Percentiles rank a stretch among this genome's conserved stretches.
These are phyloP conservation scores for Mercurialis annua DNA, from an alignment of 345 rosid genomes.

Conservation along the genomic window DNA sequence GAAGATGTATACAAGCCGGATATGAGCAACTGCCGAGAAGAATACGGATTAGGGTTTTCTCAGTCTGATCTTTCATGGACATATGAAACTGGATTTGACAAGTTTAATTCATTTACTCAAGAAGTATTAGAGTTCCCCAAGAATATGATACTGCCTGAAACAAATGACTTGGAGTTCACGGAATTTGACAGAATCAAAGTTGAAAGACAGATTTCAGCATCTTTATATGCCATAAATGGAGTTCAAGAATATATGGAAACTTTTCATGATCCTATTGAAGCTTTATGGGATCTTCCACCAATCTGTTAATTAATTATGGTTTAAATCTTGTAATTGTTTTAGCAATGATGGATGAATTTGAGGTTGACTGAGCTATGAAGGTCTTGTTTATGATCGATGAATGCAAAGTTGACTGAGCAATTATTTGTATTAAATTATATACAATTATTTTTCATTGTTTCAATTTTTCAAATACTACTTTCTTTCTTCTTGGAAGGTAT, in stretches of 20 bases:
- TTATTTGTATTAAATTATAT: slow-evolving; percentile 13
- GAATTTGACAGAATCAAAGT: slow-evolving; percentile 69
- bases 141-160: slow-evolving; percentile 18
- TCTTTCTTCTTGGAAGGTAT: neutral
- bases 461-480: too few species aligned
- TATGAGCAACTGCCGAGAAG: slow-evolving; percentile 41
- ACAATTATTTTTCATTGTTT: neutral
- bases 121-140: slow-evolving; percentile 45
- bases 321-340: neutral
- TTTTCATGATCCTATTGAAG: slow-evolving; percentile 45
- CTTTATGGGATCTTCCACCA: slow-evolving; percentile 75
- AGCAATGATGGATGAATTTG: slow-evolving; percentile 9
- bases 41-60: slow-evolving; percentile 26
- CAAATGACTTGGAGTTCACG: slow-evolving; percentile 34
- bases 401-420: slow-evolving; percentile 11
- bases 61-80: slow-evolving; percentile 30
- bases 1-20: slow-evolving; percentile 63
- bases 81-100: slow-evolving; percentile 34
- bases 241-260: slow-evolving; percentile 59
- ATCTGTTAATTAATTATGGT: slow-evolving; percentile 29
- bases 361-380: slow-evolving; percentile 13
- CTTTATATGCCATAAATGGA: slow-evolving; percentile 64
- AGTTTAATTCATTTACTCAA: slow-evolving; percentile 43
- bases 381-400: too few species aligned
- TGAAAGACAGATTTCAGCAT: slow-evolving; percentile 70